Conservation (phyloP, 2,329 filamentous ascomycete species). For the Neofusicoccum umdonicola region DNA sequence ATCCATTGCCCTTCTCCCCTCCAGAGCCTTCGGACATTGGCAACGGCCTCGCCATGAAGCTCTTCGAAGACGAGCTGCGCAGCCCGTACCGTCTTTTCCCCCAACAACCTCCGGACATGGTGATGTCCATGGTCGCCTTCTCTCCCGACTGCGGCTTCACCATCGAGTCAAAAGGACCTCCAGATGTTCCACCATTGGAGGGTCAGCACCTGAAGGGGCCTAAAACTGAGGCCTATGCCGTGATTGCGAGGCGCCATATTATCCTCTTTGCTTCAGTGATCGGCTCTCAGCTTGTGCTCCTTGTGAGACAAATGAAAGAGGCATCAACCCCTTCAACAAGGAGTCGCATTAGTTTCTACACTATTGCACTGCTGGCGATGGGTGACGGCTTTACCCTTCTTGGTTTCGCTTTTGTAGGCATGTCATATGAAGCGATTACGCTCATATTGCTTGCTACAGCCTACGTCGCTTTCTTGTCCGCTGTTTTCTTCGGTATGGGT, state of each 20-base stretch:
- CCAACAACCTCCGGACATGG: constrained; percentile 50
- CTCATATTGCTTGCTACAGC: constrained; percentile 55
- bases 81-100: constrained; percentile 58
- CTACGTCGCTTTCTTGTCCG: constrained; percentile 60
- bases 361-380: constrained; percentile 59
- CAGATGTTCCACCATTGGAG: constrained; percentile 52
- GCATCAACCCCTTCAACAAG: constrained; percentile 63
- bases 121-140: constrained; percentile 61
- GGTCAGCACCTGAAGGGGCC: constrained; percentile 54
- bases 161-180: constrained; percentile 59
- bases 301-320: constrained; percentile 63
- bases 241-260: constrained; percentile 52
- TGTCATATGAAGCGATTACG: constrained; percentile 48
- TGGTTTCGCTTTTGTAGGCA: constrained; percentile 52
- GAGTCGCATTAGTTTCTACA: constrained; percentile 64
- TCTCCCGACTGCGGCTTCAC: constrained; percentile 67
- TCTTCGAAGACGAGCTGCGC: constrained; percentile 59
- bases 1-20: constrained; percentile 42
- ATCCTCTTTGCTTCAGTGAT: constrained; percentile 52
- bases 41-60: constrained; percentile 38
- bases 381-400: constrained; percentile 61
- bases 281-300: constrained; percentile 53
- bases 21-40: constrained; percentile 8
- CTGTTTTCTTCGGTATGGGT: constrained; percentile 62
- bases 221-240: constrained; percentile 57